Evolutionary conservation across 371 early-diverging fungal genomes (phyloP).

Genomic region (Dichotomocladium elegans): DNA sequence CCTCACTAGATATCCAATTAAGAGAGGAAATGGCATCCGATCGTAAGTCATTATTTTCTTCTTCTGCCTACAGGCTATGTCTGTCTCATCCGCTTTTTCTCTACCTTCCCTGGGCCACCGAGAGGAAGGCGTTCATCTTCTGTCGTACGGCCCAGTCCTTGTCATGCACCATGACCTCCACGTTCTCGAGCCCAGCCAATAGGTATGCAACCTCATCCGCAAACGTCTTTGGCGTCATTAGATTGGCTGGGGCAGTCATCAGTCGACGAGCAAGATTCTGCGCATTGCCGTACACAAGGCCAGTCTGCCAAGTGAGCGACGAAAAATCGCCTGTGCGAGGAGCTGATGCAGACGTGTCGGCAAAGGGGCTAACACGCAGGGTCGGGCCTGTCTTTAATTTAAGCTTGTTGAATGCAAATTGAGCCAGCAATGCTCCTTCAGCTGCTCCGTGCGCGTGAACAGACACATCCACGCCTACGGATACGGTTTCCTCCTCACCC

Average conservation of each 20-base stretch:
- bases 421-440: conserved; percentile 73
- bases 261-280: conserved; percentile 93
- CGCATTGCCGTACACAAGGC: conserved; percentile 68
- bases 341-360: too few relatives aligned
- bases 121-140: conserved; percentile 91
- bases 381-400: conserved; percentile 38
- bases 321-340: not conserved
- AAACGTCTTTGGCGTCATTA: conserved; percentile 93
- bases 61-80: too few relatives aligned
- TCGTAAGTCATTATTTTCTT: too few relatives aligned
- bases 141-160: conserved; percentile 74
- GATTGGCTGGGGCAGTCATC: conserved; percentile 93
- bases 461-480: conserved; percentile 59
- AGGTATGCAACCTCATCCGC: conserved; percentile 58
- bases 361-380: conserved; percentile 21
- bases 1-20: conserved; percentile 41
- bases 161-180: conserved; percentile 75
- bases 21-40: too few relatives aligned
- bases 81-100: too few relatives aligned
- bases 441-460: conserved; percentile 59
- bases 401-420: conserved; percentile 63
- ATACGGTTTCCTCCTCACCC: conserved; percentile 27
- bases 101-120: conserved; percentile 82
- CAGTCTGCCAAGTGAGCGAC: conserved; percentile 55
- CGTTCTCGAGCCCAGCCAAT: conserved; percentile 52